Evolutionary conservation across 2,329 filamentous ascomycete genomes (phyloP), one percentile per base, ranked within the genome.

Genomic region (Clonostachys byssicola): DNA sequence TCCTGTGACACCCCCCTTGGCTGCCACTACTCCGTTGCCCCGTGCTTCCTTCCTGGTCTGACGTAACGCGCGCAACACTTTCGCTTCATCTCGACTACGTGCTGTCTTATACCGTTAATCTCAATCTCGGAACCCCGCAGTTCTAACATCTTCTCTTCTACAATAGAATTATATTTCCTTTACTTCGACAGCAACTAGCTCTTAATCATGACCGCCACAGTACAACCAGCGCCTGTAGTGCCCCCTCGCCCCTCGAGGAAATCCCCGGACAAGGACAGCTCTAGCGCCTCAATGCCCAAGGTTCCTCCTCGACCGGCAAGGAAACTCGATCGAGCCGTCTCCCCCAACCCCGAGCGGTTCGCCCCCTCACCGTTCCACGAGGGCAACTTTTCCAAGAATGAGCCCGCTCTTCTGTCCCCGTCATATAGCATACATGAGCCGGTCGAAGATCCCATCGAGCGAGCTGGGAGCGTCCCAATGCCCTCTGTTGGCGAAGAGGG

Each of bases 401-500:
- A 49, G 62, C 56, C 45, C 57, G 56, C 40, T 59, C 35, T 35
- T n/a, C 44, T 64, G 44, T 61, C 62, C 59, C 67, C 56, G 52
- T 67, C 60, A 52, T 62, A 71, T 53, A 49, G 48, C 51, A 47
- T 53, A 33, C 53, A 56, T n/a, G 56, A 61, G 34, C 58, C 60
- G 54, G 59, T 64, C 53, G 64, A 61, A 44, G 71, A 77, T 40
- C 66, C 69, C 38, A 63, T 77, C 52, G 69, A 77, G 40, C 86
- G 89, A 44, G 82, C 88, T 35, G 80, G 83, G 43, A 95, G 89
- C 61, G 89, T 96, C 48, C 80, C 81, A 34, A 79, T 96, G 62
- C 92, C 92, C 14, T 88, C 88, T 1, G 78, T 96, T 47, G 92
- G 92, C 49, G 85, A 96, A 62, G 92, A 96, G 70, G 92, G 92